Evolutionary conservation across 2,329 filamentous ascomycete genomes (phyloP), one percentile per base, ranked within the genome.

Genomic region (Nannizzia gypsea): DNA sequence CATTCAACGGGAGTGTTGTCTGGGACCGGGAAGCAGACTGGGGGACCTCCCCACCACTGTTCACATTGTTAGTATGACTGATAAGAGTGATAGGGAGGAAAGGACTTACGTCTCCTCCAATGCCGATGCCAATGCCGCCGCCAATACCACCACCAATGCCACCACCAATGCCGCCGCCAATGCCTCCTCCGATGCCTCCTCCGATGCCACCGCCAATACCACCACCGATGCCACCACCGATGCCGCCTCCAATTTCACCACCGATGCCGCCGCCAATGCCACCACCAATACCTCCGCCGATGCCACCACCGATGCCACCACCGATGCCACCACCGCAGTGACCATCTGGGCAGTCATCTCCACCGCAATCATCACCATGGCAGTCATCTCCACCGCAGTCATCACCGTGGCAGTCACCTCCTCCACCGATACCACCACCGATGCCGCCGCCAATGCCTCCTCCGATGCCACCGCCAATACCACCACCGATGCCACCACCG

Each of bases 1-100:
- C 92, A 96, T 67, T 86, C 75, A 78, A 93, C 93, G 77, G 89
- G 77, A 69, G 81, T 83, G 80, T 88, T 90, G 61, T 77, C 75
- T 11, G 90, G 89, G 72, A 80, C 86, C 56, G 78, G 78, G 79
- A 84, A 95, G 62, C 78, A 72, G 55, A 73, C 68, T 59, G 78
- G 76, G 64, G 77, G 73, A 61, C 31, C 31, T 11, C 75, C 73
- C 79, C 81, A 85, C 67, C 72, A 70, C 68, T 73, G 24, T 56
- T 17, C 6, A 24, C 8, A 6, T 42, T 40, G 54, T 56, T 56
- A 56, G 54, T 9, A n/a, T n/a, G n/a, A n/a, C n/a, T n/a, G n/a
- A n/a, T n/a, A n/a, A n/a, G 50, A 15, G 9, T 31, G 11, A 54
- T 17, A 22, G 6, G 13, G 17, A 20, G 44, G 44, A 8, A 22